Evolutionary conservation across 345 rosid genomes (phyloP).

Genomic region (Syzygium aromaticum): DNA sequence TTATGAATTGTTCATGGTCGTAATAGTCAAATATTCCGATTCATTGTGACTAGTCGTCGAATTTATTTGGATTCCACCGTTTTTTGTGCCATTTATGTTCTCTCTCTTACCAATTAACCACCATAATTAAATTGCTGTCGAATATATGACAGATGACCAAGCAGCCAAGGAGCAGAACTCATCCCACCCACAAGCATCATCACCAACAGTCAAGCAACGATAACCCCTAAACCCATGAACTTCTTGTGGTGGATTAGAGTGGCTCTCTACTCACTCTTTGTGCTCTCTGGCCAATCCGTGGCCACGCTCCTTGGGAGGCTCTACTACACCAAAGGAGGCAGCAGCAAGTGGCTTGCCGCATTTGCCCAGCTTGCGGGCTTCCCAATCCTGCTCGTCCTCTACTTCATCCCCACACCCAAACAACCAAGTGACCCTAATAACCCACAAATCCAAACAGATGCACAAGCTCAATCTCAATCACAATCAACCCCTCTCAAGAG

Average conservation of each 20-base stretch:
- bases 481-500: constrained; percentile 1
- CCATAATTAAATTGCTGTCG: background rate
- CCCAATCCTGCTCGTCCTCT: constrained; percentile 29
- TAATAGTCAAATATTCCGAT: background rate
- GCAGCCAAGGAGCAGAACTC: constrained; percentile 6
- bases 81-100: background rate
- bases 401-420: constrained; percentile 3
- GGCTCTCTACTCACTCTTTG: constrained; percentile 12
- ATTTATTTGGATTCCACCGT: background rate
- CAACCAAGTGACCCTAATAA: background rate
- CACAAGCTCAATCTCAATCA: background rate
- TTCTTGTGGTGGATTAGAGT: constrained; percentile 29
- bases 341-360: constrained; percentile 33
- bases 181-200: background rate
- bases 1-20: background rate
- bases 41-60: background rate
- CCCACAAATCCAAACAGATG: background rate
- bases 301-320: constrained; percentile 26
- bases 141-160: constrained; percentile 2
- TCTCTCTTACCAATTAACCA: background rate
- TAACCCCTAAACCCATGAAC: background rate
- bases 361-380: constrained; percentile 24
- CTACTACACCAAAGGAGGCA: constrained; percentile 34
- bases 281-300: constrained; percentile 24
- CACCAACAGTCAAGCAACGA: background rate